Evolutionary conservation across 208 protist species (phyloP), one percentile per base, ranked within the genome.

Genomic region (Acanthamoeba culbertsoni): DNA sequence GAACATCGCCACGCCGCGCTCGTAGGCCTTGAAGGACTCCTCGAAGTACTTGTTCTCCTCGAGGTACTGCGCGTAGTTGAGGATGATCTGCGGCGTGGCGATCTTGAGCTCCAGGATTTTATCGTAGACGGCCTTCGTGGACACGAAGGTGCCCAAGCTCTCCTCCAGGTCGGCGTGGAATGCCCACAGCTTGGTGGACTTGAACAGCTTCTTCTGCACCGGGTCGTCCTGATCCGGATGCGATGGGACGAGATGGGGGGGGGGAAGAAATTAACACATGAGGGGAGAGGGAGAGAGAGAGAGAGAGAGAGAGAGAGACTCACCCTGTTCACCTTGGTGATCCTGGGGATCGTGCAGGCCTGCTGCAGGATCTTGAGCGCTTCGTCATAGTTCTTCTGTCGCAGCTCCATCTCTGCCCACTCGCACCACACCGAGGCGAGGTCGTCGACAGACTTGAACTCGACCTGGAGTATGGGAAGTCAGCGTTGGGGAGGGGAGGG

Each of bases 391-490:
- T 97, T 93, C 65, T 96, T 65, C 48, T 96, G 51, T 23, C 98
- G 89, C 10, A 99, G 62, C 93, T 99, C 98, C 97, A 99, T 98
- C 95, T 99, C 98, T 26, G 94, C 96, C 28, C 94, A 99, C n/a
- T 97, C 97, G 90, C 96, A 98, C 96, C 97, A 99, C 10, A 99
- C 53, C 14, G 79, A 59, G 4, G 97, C 96, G 6, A 99, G 93
- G n/a, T 99, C 98, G 48, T 98, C 97, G 1, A 98, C 93, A 1
- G 48, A 82, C 20, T 88, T 57, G 82, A 95, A 98, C 37, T 92
- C 42, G 10, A 96, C 33, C 65, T 92, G 79, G 68, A 71, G 28
- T 23, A 89, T 89, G 51, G 46, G 33, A n/a, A n/a, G n/a, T n/a
- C 12, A 48, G 51, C 14, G 10, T 26, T 82, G 71, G 20, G 23